Evolutionary conservation across 768 basidiomycete species (phyloP).

Genomic region (Grammothele lineata): DNA sequence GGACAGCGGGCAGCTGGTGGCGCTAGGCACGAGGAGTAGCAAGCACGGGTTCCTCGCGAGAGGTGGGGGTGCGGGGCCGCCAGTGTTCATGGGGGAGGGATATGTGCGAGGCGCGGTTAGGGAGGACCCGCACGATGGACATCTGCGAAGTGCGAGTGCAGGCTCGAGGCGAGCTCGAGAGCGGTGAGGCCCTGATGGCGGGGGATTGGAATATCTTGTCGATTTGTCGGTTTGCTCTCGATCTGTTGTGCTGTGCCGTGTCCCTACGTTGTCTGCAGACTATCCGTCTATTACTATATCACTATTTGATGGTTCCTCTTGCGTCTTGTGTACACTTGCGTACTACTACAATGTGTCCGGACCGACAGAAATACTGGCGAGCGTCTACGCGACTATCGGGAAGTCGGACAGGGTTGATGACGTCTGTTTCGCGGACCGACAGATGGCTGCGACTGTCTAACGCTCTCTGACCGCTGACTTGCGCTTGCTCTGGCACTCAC

Average conservation of each 20-base stretch:
- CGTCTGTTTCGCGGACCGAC: too few species aligned
- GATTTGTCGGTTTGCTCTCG: slow-evolving; percentile 14
- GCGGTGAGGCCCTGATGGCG: slow-evolving; percentile 1
- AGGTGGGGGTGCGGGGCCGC: slow-evolving; percentile 68
- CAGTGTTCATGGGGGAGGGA: slow-evolving; percentile 69
- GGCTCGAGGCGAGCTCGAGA: not conserved
- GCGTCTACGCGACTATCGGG: too few species aligned
- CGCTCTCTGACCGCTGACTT: too few species aligned
- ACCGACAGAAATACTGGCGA: too few species aligned
- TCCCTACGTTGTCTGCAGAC: not conserved
- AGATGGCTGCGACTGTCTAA: too few species aligned
- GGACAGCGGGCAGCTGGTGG: slow-evolving; percentile 49
- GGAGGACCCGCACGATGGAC: slow-evolving; percentile 1
- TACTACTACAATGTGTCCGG: too few species aligned
- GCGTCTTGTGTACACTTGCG: too few species aligned
- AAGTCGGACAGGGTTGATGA: too few species aligned
- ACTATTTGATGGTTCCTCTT: too few species aligned
- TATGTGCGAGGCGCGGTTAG: slow-evolving; percentile 55
- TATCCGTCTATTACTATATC: too few species aligned
- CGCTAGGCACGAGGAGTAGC: slow-evolving; percentile 51
- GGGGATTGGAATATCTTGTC: not conserved
- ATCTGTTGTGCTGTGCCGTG: slow-evolving; percentile 6
- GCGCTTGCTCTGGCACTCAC: too few species aligned
- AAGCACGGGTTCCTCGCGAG: slow-evolving; percentile 63
- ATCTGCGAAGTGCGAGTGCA: not conserved